Evolutionary conservation across 1,139 yeast species (phyloP), one percentile per base, ranked within the genome.

Genomic region (Lodderomyces pseudojiufengensis): DNA sequence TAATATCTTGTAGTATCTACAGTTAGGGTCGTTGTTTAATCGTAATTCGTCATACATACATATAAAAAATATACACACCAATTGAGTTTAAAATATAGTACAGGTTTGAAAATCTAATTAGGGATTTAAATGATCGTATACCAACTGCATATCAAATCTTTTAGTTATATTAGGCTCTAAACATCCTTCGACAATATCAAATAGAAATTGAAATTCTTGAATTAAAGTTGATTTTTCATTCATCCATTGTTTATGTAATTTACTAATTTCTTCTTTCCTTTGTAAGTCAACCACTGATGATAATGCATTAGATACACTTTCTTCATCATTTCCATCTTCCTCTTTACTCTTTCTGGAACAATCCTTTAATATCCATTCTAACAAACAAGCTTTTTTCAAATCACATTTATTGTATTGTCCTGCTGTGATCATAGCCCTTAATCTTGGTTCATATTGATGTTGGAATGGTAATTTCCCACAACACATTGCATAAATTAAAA

Each of bases 381-480:
- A 32, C 38, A 63, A 48, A 46, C 65, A 53, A 18, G 65, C 61
- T 46, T 54, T 49, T 25, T 50, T 47, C 43, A 82, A 60, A 11
- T 69, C 67, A 2, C 57, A 59, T 23, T 54, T 52, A 49, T 80
- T 78, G 56, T 69, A 86, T 37, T 75, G 73, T 2, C 85, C 94
- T 3, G 82, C 76, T 22, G 80, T 59, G 33, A 90, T 88, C 66
- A 80, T 74, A 13, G 84, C 78, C 29, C 88, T 69, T 42, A 88
- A 65, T 45, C 88, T 64, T 4, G 95, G 95, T 49, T 85, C 88
- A 52, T 80, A 84, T 13, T 76, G 76, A 55, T 87, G 95, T 43
- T 78, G 80, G 63, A 88, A 90, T 1, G 97, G 97, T 36, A 88
- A 61, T 46, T 70, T 76, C 0, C 95, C 92, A 29, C 78, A 73